Evolutionary conservation across 371 early-diverging fungal genomes (phyloP), one percentile per base, ranked within the genome.

Genomic region (Coemansia sp.): DNA sequence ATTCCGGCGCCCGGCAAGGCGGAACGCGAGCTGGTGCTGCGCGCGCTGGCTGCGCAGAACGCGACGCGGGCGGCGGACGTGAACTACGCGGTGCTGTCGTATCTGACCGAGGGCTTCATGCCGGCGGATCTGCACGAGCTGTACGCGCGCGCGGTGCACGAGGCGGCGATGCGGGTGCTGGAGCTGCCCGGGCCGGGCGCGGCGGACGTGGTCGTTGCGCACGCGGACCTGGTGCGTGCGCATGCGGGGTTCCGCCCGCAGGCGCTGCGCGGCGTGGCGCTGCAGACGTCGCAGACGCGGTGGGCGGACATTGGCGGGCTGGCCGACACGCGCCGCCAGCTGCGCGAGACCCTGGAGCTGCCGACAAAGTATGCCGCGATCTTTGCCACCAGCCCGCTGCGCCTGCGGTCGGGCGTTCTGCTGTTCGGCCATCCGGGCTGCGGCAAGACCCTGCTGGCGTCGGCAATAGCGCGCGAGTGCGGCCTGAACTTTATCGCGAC

Each of bases 401-500:
- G 96, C 32, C 77, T 95, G 53, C 82, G 96, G 43, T 95, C 95
- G 2, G 98, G 98, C 85, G 67, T 99, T 1, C 77, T 99, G 47
- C 79, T 99, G 2, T 97, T 97, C 86, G 99, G 99, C 8, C 99
- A 99, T 33, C 99, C 99, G 8, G 99, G 99, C 61, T 98, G 98
- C 80, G 99, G 99, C 54, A 99, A 99, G 78, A 99, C 99, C 4
- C 75, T 99, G 68, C 81, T 99, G 66, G 99, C 99, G 4, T 97
- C 97, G 72, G 99, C 99, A 0, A 94, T 99, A 10, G 97, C 99
- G 0, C 95, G 93, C 67, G 96, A 95, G 74, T 79, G 79, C 42
- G 79, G 79, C 43, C 92, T 91, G 69, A 90, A 94, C 77, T 99
- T 99, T 67, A 94, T 99, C 40, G 92, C 93, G 11, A 94, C 99